Evolutionary conservation across 805 yeast genomes (phyloP).

Genomic region (Dipodascopsis uninucleata): DNA sequence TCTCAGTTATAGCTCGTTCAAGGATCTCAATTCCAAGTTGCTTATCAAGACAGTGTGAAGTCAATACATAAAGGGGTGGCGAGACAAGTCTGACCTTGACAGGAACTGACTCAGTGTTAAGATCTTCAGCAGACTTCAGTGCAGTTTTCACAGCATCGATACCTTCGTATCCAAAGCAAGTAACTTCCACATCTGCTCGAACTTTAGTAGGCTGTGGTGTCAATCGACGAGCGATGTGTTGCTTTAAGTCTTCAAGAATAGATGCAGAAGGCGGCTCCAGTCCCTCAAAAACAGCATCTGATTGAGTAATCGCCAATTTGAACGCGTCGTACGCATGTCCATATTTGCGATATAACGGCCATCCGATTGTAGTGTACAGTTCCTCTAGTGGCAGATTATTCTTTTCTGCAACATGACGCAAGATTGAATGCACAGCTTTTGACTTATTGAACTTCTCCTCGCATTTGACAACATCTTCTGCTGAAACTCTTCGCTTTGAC

Average conservation of each 20-base stretch:
- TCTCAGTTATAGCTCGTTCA: conserved; percentile 73
- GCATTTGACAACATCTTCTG: conserved; percentile 95
- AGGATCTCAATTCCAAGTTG: conserved; percentile 78
- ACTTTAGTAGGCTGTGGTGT: conserved; percentile 98
- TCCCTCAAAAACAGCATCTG: conserved; percentile 75
- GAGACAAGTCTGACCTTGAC: conserved; percentile 94
- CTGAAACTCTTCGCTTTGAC: conserved; percentile 95
- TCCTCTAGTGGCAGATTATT: conserved; percentile 82
- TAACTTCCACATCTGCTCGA: conserved; percentile 97
- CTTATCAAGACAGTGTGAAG: conserved; percentile 90
- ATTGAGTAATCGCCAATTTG: conserved; percentile 90
- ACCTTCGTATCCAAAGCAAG: conserved; percentile 96
- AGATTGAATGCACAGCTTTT: conserved; percentile 95
- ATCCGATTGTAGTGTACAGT: conserved; percentile 83
- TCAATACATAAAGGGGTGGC: conserved; percentile 91
- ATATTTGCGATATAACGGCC: conserved; percentile 94
- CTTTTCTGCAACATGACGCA: conserved; percentile 97
- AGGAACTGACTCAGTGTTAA: conserved; percentile 79
- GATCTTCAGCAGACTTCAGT: conserved; percentile 76
- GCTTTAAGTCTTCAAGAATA: conserved; percentile 76
- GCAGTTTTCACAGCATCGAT: conserved; percentile 94
- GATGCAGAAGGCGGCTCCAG: conserved; percentile 67
- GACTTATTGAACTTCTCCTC: conserved; percentile 96
- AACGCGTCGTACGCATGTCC: conserved; percentile 98
- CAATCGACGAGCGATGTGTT: conserved; percentile 85